phyloP scores from a whole-genome alignment of 2,329 filamentous ascomycete species.

The Lecanicillium sp. region DNA sequence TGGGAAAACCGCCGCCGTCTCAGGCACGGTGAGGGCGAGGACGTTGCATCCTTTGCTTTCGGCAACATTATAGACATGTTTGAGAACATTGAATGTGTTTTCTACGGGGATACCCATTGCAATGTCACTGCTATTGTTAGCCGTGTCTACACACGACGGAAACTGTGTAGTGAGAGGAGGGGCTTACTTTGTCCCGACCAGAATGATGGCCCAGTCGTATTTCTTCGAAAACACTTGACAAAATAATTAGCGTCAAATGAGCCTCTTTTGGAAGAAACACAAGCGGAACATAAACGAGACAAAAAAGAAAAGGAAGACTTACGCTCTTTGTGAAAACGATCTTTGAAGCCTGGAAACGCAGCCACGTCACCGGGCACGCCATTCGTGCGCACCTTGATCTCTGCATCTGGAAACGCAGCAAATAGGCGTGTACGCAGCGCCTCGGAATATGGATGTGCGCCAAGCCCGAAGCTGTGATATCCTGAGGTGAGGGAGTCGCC shows the following conservation, averaged over 20 bases:
- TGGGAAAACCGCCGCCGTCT: conserved; percentile 28
- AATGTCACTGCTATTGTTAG: conserved; percentile 36
- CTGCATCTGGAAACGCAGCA: conserved; percentile 33
- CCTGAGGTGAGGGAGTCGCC: conserved; percentile 57
- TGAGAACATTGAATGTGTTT: conserved; percentile 39
- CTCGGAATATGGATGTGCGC: conserved; percentile 44
- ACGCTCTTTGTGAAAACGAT: conserved; percentile 28
- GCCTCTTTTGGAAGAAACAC: no score
- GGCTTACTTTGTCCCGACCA: conserved; percentile 55
- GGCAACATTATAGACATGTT: conserved; percentile 40
- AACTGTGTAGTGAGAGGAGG: background rate
- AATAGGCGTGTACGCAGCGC: conserved; percentile 38
- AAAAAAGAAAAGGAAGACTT: no score
- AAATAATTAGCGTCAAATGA: no score
- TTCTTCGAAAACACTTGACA: conserved; percentile 7
- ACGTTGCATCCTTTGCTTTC: conserved; percentile 44
- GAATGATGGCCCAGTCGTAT: conserved; percentile 54
- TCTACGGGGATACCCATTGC: conserved; percentile 27
- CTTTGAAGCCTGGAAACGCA: conserved; percentile 20
- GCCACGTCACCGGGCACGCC: conserved; percentile 46
- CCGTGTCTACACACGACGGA: background rate
- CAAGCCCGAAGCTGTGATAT: conserved; percentile 32
- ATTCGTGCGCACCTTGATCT: conserved; percentile 37
- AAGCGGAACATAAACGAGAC: no score
- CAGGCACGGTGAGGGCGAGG: conserved; percentile 55